Evolutionary conservation across 148 eudicot genomes (phyloP).

Genomic region (Nyssa sinensis): DNA sequence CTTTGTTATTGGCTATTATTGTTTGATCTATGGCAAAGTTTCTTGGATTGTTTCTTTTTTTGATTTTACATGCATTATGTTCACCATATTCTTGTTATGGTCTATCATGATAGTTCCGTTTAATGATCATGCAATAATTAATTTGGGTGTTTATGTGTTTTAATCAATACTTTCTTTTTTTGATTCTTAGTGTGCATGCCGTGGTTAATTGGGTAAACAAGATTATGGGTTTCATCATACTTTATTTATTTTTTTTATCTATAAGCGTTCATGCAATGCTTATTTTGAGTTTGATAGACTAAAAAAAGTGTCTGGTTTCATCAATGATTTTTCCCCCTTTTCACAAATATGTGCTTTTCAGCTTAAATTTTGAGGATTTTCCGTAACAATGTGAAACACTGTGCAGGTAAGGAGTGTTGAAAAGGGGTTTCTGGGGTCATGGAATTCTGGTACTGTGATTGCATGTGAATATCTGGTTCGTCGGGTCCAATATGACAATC

Average conservation of each 20-base stretch:
- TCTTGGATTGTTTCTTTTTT: not conserved
- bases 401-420: slow-evolving; percentile 75
- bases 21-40: not conserved
- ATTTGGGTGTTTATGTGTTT: too few species aligned
- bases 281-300: not conserved
- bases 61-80: too few species aligned
- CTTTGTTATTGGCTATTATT: not conserved
- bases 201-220: not conserved
- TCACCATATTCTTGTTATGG: not conserved
- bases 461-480: slow-evolving; percentile 20
- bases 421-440: slow-evolving; percentile 77
- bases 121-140: not conserved
- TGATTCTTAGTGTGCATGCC: not conserved
- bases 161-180: not conserved
- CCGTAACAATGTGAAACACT: not conserved
- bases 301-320: not conserved
- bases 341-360: not conserved
- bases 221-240: not conserved
- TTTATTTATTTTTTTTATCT: not conserved
- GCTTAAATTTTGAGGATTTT: not conserved
- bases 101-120: not conserved
- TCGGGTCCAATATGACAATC: slow-evolving; percentile 47
- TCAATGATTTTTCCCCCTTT: not conserved
- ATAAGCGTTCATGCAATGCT: not conserved
- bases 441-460: slow-evolving; percentile 61